Conservation (phyloP, 768 basidiomycete genomes). For the Leccinellum albellum region DNA sequence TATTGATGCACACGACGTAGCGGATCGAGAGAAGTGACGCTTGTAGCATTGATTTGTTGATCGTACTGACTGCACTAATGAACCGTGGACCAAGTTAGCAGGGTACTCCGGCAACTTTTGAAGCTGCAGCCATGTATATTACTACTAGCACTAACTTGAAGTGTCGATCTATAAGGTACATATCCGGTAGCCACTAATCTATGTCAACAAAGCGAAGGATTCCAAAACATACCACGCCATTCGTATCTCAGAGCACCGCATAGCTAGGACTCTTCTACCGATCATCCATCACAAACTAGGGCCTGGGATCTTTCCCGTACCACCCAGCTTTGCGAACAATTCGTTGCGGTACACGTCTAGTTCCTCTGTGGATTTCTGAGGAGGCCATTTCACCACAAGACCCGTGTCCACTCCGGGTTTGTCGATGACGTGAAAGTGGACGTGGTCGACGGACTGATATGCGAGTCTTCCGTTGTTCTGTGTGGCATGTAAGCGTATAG, state of each 20-base stretch:
- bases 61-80: neutral
- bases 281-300: neutral
- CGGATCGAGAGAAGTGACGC: neutral
- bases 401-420: conserved; percentile 74
- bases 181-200: no score
- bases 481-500: neutral
- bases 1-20: conserved; percentile 9
- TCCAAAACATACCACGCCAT: neutral
- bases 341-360: conserved; percentile 2
- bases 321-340: conserved; percentile 1
- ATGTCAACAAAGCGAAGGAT: neutral
- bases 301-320: neutral
- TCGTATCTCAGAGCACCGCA: neutral
- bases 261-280: neutral
- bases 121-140: no score
- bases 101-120: no score
- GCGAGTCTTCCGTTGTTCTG: conserved; percentile 68
- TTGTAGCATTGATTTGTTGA: neutral
- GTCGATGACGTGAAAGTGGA: conserved; percentile 91
- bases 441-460: conserved; percentile 73
- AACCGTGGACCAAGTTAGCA: no score
- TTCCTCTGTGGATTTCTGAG: conserved; percentile 9
- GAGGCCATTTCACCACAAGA: conserved; percentile 68
- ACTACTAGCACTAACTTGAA: no score
- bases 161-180: neutral